A percentile compares a stretch with the other conserved stretches of the same genome.
Evolutionary conservation across 192 early-diverging fungal species (phyloP).

Genomic region (Geranomyces michiganensis): DNA sequence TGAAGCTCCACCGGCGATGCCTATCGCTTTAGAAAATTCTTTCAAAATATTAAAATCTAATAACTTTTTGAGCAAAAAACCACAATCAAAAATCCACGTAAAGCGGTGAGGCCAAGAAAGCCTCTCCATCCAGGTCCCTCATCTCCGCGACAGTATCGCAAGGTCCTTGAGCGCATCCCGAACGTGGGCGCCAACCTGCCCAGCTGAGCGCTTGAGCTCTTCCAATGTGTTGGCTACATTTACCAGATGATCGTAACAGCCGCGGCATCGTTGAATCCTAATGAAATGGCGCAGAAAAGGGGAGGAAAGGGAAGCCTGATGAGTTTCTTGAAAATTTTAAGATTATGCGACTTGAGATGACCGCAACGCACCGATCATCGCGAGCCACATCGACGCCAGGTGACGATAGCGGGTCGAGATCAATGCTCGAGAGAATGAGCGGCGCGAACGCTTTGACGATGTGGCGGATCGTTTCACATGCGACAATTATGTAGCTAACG

Average conservation of each 20-base stretch:
- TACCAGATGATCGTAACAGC: constrained; percentile 32
- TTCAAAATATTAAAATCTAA: too few species aligned
- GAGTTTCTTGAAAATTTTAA: too few species aligned
- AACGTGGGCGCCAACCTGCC: constrained; percentile 42
- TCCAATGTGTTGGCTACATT: constrained; percentile 37
- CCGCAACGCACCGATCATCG: constrained; percentile 46
- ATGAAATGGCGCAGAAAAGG: too few species aligned
- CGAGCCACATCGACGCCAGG: constrained; percentile 46
- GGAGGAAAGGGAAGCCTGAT: too few species aligned
- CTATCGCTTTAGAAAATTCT: constrained; percentile 16
- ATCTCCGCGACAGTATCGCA: constrained; percentile 26
- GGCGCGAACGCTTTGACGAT: constrained; percentile 43
- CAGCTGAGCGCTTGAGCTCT: constrained; percentile 42
- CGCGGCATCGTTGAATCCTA: constrained; percentile 38
- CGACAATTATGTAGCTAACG: constrained; percentile 49
- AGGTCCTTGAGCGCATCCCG: constrained; percentile 46
- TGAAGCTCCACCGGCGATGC: constrained; percentile 20
- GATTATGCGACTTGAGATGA: too few species aligned
- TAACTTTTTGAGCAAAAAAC: too few species aligned
- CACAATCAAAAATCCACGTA: too few species aligned
- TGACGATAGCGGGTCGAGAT: constrained; percentile 12
- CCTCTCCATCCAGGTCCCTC: too few species aligned
- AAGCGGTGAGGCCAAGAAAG: too few species aligned
- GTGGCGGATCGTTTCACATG: constrained; percentile 49
- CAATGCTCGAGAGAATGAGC: constrained; percentile 43